Base-by-base conservation (phyloP, 441 rosid species). In the Arabidopsis hybrid region DNA sequence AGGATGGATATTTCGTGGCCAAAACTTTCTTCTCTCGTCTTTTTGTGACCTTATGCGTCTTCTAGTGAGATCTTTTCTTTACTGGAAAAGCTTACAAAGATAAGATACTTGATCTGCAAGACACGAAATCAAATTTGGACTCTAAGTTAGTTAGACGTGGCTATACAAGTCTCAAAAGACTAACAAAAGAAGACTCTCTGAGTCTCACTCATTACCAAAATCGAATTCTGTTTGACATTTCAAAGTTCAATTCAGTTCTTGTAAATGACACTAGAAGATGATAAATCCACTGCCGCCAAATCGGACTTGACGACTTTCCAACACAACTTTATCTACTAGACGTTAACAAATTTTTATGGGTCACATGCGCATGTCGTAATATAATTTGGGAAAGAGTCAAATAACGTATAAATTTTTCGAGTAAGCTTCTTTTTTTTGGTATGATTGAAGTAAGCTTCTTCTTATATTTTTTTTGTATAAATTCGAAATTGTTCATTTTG, bases 191-290 rank as follows among this genome's bases (percentile, higher is more conserved):
- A 32, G 26, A 56, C 38, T 38, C 3, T 29, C 59, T 50, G 29
- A 26, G 29, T 26, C 5, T 29, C 8, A 26, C 17, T 31, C 18
- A 8, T 21, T 12, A 53, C 59, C 60, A 32, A 56, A 32, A 32
- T n/a, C 7, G 60, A 56, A n/a, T 34, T 56, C 60, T 57, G 26
- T 57, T 34, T 57, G 61, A 57, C 14, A 57, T 9, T 9, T 35
- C 21, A 16, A 35, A 34, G 8, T 57, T 35, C 21, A 5, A n/a
- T 8, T 34, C 3, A 8, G 0, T 16, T 35, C 1, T 35, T 14
- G 9, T 35, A 58, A 2, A 9, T 57, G 4, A 35, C 13, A 8
- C 13, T 34, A 34, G 14, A 4, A 35, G 42, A 57, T 14, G 10
- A 12, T n/a, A 13, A 29, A 31, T 5, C 7, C 29, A 58, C 7